Percentiles rank a stretch among this genome's conserved stretches.
phyloP scores from a whole-genome alignment of 208 protist species.

The Trypanosoma rangeli region DNA sequence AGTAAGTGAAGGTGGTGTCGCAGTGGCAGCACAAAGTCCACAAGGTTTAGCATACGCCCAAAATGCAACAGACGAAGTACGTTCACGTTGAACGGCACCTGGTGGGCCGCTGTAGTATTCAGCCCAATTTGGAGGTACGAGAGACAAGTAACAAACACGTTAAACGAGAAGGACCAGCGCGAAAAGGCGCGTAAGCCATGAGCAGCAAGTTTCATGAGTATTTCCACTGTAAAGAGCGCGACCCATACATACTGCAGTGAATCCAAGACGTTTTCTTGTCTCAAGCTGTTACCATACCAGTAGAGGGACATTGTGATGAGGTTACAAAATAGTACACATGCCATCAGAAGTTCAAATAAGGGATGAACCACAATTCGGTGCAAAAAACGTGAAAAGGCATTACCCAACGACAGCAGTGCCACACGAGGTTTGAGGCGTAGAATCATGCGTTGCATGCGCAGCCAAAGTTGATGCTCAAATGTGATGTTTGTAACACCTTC shows the following conservation, averaged over 20 bases:
- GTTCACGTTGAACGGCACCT: slow-evolving; percentile 88
- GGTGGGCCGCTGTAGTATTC: slow-evolving; percentile 52
- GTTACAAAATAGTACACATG: slow-evolving; percentile 70
- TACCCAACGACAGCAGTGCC: slow-evolving; percentile 61
- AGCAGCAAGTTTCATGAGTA: slow-evolving; percentile 69
- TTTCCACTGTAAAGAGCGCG: slow-evolving; percentile 85
- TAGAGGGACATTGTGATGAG: slow-evolving; percentile 86
- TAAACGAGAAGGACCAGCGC: slow-evolving; percentile 81
- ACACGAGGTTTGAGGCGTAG: slow-evolving; percentile 54
- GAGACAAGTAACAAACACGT: slow-evolving; percentile 71
- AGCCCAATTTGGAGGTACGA: slow-evolving; percentile 83
- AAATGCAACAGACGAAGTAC: slow-evolving; percentile 85
- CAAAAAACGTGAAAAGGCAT: slow-evolving; percentile 48
- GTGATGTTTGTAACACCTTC: slow-evolving; percentile 62
- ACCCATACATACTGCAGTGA: slow-evolving; percentile 86
- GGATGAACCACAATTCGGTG: slow-evolving; percentile 52
- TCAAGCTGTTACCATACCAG: slow-evolving; percentile 70
- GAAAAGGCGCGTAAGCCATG: slow-evolving; percentile 81
- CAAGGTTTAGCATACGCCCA: slow-evolving; percentile 61
- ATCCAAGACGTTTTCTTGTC: slow-evolving; percentile 49
- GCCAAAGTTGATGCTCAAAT: slow-evolving; percentile 77
- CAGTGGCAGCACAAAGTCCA: slow-evolving; percentile 53
- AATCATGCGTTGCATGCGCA: slow-evolving; percentile 79
- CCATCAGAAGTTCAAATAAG: slow-evolving; percentile 74
- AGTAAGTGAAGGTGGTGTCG: slow-evolving; percentile 60